Base-by-base conservation (phyloP, 1,284 basidiomycete genomes). In the Trichosporon asahii region DNA sequence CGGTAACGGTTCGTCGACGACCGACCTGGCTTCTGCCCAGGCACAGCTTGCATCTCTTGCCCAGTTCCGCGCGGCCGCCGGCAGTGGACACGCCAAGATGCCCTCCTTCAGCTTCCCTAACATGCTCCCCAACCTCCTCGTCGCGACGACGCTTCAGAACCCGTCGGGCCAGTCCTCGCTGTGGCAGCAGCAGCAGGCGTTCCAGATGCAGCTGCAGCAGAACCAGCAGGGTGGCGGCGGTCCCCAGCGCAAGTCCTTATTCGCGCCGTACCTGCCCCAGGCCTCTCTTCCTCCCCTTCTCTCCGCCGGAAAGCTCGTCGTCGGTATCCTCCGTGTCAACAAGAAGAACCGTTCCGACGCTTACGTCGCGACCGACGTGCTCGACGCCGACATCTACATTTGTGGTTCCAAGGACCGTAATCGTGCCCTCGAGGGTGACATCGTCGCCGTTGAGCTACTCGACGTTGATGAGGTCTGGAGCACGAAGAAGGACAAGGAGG, bases 401-500 rank as follows among this genome's bases (percentile, higher is more conserved):
- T 96, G 94, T 79, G 96, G 96, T 37, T 98, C 95, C 65, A 98
- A 98, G 82, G 97, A 99, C 84, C 92, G 97, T 76, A 99, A 99
- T 83, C 91, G 97, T 76, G 97, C 97, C 37, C 88, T 99, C 55
- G 97, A 99, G 82, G 97, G 97, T 49, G 97, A 99, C 81, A 95
- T 99, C 70, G 97, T 99, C 70, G 97, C 97, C 29, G 94, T 99
- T 46, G 97, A 99, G 83, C 88, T 99, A 60, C 88, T 99, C 70
- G 96, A 99, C 76, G 96, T 96, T 27, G 94, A 97, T 78, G 95
- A 97, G 84, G 96, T 99, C 8, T 98, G 97, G 97, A 90, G 91
- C 23, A 97, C 95, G 15, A 99, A 99, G 87, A 98, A 98, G 86
- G 97, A 99, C 86, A 99, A 99, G 86, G 96, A 99, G 83, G 97